Evolutionary conservation across 164 flowering plant species (phyloP).

Genomic region (Houttuynia cordata): DNA sequence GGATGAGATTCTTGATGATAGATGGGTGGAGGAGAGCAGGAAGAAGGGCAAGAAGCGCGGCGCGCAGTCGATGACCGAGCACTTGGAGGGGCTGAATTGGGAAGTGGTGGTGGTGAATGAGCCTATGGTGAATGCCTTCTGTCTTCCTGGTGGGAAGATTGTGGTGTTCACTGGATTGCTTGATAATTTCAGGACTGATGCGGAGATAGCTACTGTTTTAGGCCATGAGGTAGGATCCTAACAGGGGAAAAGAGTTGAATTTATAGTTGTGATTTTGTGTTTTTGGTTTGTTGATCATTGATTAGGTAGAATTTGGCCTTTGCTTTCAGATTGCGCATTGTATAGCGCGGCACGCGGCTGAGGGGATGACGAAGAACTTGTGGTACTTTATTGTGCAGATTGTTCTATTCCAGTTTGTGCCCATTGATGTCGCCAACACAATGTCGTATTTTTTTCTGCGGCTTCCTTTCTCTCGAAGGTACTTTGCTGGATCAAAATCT

Average conservation of each 20-base stretch:
- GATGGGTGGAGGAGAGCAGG: constrained; percentile 69
- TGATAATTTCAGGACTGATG: constrained; percentile 52
- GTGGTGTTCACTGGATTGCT: constrained; percentile 82
- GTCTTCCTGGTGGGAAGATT: constrained; percentile 92
- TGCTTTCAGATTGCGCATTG: constrained; percentile 65
- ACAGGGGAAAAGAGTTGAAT: neutral
- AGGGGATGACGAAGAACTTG: constrained; percentile 60
- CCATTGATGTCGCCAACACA: constrained; percentile 47
- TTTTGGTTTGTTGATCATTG: neutral
- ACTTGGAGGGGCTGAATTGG: constrained; percentile 82
- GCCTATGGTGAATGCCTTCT: constrained; percentile 76
- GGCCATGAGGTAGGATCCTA: constrained; percentile 49
- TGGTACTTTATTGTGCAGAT: constrained; percentile 65
- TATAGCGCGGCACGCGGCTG: constrained; percentile 78
- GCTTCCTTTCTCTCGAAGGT: constrained; percentile 80
- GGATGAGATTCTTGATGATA: constrained; percentile 79
- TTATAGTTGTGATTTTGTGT: neutral
- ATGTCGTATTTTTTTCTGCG: constrained; percentile 56
- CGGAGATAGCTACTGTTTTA: constrained; percentile 74
- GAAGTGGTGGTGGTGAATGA: constrained; percentile 78
- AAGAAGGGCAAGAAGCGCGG: constrained; percentile 41
- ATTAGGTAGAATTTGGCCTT: neutral
- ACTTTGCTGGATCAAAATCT: constrained; percentile 1
- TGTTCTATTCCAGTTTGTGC: constrained; percentile 43
- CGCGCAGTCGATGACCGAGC: constrained; percentile 28